These are phyloP conservation scores for Vigna nakashimae DNA, from an alignment of 306 rosid genomes.

Conservation along the genomic window DNA sequence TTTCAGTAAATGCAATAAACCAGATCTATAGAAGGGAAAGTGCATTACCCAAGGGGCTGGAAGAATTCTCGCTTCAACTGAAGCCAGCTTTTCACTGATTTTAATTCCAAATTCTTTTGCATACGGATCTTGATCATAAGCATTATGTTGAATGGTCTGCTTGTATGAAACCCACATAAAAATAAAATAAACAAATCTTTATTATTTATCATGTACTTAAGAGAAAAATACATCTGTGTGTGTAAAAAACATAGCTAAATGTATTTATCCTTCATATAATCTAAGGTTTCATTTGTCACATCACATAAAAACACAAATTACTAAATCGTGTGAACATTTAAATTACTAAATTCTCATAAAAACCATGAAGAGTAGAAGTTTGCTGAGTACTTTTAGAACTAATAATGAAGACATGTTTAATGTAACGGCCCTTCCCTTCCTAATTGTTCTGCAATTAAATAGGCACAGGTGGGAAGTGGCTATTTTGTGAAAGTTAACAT, in stretches of 20 bases:
- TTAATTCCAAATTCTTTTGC: slow-evolving; percentile 90
- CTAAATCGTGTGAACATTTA: slow-evolving; percentile 9
- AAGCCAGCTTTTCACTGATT: slow-evolving; percentile 89
- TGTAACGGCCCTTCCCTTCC: not conserved
- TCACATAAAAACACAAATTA: not conserved
- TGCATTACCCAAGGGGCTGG: slow-evolving; percentile 93
- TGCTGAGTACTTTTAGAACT: not conserved
- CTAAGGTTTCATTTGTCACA: not conserved
- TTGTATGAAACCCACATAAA: slow-evolving; percentile 1
- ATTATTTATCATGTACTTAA: not conserved
- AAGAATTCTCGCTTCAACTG: slow-evolving; percentile 93
- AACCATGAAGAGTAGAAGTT: slow-evolving; percentile 14
- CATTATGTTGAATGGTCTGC: slow-evolving; percentile 82
- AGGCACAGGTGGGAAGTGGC: not conserved
- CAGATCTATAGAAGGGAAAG: slow-evolving; percentile 20
- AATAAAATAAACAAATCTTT: slow-evolving; percentile 6
- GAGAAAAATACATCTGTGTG: not conserved
- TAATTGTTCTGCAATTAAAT: not conserved
- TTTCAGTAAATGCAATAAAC: slow-evolving; percentile 27
- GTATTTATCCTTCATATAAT: slow-evolving; percentile 11
- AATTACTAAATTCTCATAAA: not conserved
- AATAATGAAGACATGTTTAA: not conserved
- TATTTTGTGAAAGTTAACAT: not conserved
- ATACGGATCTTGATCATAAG: slow-evolving; percentile 84
- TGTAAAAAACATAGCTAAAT: not conserved